phyloP scores from a whole-genome alignment of 768 basidiomycete species.

The Mycena vitilis region DNA sequence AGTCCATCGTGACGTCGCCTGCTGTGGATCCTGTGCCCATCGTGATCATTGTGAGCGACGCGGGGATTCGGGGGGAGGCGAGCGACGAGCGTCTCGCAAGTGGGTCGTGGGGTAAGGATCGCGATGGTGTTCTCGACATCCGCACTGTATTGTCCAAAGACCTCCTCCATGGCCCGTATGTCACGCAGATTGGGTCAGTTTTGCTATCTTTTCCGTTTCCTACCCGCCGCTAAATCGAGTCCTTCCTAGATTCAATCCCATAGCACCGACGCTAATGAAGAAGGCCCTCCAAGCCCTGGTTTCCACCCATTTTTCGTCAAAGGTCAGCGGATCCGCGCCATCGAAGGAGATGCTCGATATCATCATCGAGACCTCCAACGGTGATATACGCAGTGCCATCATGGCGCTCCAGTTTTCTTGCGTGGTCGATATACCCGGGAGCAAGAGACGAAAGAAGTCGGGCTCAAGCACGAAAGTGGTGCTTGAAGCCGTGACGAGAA shows the following conservation, averaged over 20 bases:
- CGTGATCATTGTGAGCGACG: conserved; percentile 86
- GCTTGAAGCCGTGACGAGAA: conserved; percentile 79
- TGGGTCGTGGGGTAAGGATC: conserved; percentile 61
- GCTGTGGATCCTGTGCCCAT: conserved; percentile 66
- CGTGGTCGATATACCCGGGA: conserved; percentile 51
- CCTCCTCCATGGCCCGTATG: conserved; percentile 76
- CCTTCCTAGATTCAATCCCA: conserved; percentile 83
- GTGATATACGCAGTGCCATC: conserved; percentile 93
- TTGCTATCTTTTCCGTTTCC: conserved; percentile 4
- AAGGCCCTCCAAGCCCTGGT: conserved; percentile 79
- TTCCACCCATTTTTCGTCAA: conserved; percentile 55
- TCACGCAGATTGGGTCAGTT: conserved; percentile 82
- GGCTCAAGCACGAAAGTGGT: conserved; percentile 48
- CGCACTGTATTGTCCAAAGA: conserved; percentile 78
- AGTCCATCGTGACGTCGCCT: conserved; percentile 60
- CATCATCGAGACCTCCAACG: conserved; percentile 83
- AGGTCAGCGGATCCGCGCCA: conserved; percentile 49
- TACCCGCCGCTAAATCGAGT: background rate
- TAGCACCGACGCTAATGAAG: conserved; percentile 87
- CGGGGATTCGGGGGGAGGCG: conserved; percentile 81
- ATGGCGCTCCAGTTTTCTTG: conserved; percentile 94
- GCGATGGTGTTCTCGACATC: conserved; percentile 68
- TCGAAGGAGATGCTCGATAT: conserved; percentile 78
- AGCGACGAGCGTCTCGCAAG: conserved; percentile 57
- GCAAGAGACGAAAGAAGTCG: conserved; percentile 46